Conservation (phyloP, 495 filamentous ascomycete genomes). For the Parathielavia appendiculata region DNA sequence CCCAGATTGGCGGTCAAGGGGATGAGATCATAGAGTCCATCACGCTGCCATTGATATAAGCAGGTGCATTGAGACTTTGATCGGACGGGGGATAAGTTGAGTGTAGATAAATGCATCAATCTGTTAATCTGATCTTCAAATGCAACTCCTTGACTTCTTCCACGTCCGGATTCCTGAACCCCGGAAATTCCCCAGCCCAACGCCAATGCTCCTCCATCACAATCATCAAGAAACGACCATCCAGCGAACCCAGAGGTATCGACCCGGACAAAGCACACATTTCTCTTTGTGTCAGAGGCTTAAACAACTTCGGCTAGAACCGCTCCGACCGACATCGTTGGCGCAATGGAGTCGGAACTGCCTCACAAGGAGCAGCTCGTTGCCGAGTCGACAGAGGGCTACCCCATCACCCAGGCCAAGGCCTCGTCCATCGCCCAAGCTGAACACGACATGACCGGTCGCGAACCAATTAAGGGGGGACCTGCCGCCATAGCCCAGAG, state of each 20-base stretch:
- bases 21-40: slow-evolving; percentile 11
- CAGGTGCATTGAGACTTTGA: neutral
- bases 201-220: neutral
- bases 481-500: slow-evolving; percentile 28
- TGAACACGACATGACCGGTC: slow-evolving; percentile 27
- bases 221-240: neutral
- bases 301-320: neutral
- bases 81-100: neutral
- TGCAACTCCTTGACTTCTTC: slow-evolving; percentile 17
- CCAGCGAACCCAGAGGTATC: neutral
- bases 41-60: neutral
- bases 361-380: slow-evolving; percentile 25
- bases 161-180: slow-evolving; percentile 17
- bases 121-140: neutral
- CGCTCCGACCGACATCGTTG: neutral
- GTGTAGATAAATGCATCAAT: neutral
- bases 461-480: slow-evolving; percentile 27
- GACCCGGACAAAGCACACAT: neutral
- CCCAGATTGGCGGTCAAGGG: neutral
- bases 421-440: slow-evolving; percentile 22
- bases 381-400: slow-evolving; percentile 22
- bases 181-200: neutral
- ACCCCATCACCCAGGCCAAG: slow-evolving; percentile 24
- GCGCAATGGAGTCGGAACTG: slow-evolving; percentile 17
- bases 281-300: neutral